Base-by-base conservation (phyloP, 208 protist genomes). In the Naegleria gruberi region DNA sequence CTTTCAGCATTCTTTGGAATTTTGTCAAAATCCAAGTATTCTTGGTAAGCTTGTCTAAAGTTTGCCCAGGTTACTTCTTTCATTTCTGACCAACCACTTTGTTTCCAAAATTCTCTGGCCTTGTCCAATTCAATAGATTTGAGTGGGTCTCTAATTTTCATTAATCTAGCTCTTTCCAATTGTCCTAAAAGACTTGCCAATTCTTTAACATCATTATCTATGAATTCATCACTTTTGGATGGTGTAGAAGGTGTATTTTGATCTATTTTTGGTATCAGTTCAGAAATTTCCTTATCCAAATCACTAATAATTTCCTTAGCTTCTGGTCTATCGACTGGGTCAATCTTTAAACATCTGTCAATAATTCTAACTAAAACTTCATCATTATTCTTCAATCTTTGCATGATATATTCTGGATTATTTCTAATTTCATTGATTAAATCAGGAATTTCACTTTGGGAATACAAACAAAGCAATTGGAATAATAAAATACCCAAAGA, bases 391-490 rank as follows among this genome's bases (percentile, higher is more conserved):
- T 40, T 19, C 30, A 88, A 65, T 23, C 23, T 26, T 42, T 88
- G 30, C 3, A 23, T 10, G 43, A 88, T 41, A 42, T 88, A 88
- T 30, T 88, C n/a, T 65, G 84, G 84, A 88, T 88, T 65, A 1
- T 65, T 41, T 55, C 30, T 40, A 42, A 88, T 30, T 40, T 88
- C 45, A 41, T 43, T 12, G 41, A 41, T 51, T 17, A 88, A 6
- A 88, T 88, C 84, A 42, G 45, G 45, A 65, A 88, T 42, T 65
- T 88, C 45, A 30, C 40, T 57, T 30, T 88, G 84, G 30, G 43
- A 4, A 4, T 41, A 45, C 45, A 88, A 43, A 4, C 23, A 43
- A 23, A 88, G 6, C 10, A 88, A 65, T 65, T 88, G 84, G 5
- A 88, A 88, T 5, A 88, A 0, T n/a, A 88, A 41, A 42, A 88